These are phyloP conservation scores for Botrytis cinerea DNA, from an alignment of 2,329 filamentous ascomycete genomes.

Conservation along the genomic window DNA sequence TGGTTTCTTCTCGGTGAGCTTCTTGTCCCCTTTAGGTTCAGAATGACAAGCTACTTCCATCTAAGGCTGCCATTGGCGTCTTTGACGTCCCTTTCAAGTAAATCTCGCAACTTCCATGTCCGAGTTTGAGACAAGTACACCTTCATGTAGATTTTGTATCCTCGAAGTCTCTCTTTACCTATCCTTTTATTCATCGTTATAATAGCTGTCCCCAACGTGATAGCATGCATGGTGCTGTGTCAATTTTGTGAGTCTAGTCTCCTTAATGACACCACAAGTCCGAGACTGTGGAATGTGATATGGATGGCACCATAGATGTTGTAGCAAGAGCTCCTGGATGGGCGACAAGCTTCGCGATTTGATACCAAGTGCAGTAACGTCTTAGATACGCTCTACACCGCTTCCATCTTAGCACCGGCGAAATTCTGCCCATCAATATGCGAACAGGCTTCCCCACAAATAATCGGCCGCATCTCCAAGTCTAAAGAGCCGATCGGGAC, in stretches of 20 bases:
- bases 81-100: slow-evolving; percentile 53
- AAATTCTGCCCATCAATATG: not conserved
- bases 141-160: not conserved
- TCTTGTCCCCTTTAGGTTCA: slow-evolving; percentile 49
- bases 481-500: slow-evolving; percentile 15
- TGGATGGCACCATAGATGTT: not conserved
- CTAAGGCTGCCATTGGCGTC: slow-evolving; percentile 52
- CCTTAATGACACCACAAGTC: not conserved
- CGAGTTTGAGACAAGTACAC: no score
- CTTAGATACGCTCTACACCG: not conserved
- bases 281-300: not conserved
- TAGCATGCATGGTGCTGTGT: not conserved
- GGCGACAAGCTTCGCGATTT: not conserved
- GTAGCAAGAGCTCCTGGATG: not conserved
- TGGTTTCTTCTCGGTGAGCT: slow-evolving; percentile 41
- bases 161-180: not conserved
- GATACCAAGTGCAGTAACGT: not conserved
- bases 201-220: not conserved
- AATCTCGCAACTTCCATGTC: slow-evolving; percentile 45
- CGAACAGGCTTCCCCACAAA: slow-evolving; percentile 13
- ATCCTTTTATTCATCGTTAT: not conserved
- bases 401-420: not conserved
- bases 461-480: not conserved
- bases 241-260: not conserved
- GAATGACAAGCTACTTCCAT: slow-evolving; percentile 52